Percentiles rank a stretch among this genome's conserved stretches.
These are phyloP conservation scores for Pythium utonaiense DNA, from an alignment of 352 stramenopile species.

Conservation along the genomic window DNA sequence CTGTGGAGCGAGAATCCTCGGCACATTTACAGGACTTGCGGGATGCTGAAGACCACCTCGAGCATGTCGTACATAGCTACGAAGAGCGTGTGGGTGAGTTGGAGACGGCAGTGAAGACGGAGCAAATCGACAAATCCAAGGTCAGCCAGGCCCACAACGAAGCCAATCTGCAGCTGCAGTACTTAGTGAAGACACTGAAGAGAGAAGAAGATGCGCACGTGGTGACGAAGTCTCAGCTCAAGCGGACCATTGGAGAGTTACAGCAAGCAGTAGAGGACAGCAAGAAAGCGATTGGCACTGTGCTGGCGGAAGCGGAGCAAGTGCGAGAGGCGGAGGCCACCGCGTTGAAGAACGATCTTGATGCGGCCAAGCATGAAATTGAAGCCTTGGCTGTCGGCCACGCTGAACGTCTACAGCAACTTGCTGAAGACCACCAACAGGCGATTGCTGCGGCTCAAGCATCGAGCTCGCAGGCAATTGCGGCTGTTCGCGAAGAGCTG, in stretches of 20 bases:
- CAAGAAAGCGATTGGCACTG: neutral
- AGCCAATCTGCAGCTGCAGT: constrained; percentile 6
- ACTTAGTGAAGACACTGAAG: constrained; percentile 7
- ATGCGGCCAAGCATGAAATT: neutral
- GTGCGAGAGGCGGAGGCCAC: neutral
- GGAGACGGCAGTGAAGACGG: neutral
- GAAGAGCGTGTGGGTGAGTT: neutral
- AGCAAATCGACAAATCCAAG: neutral
- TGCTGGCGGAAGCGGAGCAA: neutral
- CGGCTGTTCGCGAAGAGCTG: constrained; percentile 1
- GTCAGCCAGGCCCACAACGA: neutral
- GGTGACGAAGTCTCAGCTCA: neutral
- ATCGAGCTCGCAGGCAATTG: neutral
- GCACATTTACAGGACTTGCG: constrained; percentile 4
- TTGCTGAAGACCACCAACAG: neutral
- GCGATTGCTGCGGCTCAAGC: neutral
- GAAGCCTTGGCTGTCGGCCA: neutral
- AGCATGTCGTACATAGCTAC: neutral
- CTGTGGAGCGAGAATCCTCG: neutral
- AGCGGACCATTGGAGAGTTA: neutral
- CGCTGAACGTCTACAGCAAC: neutral
- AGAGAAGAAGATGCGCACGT: constrained; percentile 3
- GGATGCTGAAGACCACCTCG: constrained; percentile 1
- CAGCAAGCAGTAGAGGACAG: neutral
- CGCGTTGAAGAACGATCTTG: constrained; percentile 6